These are phyloP conservation scores for Dentipellis fragilis DNA, from an alignment of 768 basidiomycete species.

Conservation along the genomic window DNA sequence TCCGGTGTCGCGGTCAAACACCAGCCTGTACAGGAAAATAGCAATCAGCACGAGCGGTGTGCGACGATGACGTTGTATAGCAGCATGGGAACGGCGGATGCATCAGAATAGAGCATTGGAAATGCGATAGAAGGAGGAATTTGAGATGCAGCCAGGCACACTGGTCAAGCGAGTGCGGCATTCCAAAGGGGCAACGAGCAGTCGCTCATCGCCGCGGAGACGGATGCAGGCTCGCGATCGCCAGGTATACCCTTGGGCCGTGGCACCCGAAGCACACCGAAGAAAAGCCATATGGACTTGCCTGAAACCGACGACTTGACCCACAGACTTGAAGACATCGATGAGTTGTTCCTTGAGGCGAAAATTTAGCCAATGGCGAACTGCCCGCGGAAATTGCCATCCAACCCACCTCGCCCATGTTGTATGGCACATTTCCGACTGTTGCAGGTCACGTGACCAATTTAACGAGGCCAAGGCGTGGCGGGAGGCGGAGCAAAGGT, in stretches of 20 bases:
- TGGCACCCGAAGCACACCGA: too few relatives aligned
- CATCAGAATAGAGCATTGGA: neutral
- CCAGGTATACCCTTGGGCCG: too few relatives aligned
- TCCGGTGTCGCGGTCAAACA: conserved; percentile 88
- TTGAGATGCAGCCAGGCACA: neutral
- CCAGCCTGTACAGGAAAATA: conserved; percentile 40
- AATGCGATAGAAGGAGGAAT: neutral
- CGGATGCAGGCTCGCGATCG: too few relatives aligned
- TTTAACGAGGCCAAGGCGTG: neutral
- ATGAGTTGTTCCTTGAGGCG: conserved; percentile 62
- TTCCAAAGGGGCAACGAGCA: too few relatives aligned
- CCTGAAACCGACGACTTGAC: conserved; percentile 86
- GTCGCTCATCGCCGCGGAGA: too few relatives aligned
- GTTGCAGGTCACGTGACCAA: conserved; percentile 1
- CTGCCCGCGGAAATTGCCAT: neutral
- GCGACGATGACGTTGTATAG: neutral
- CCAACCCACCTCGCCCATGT: conserved; percentile 62
- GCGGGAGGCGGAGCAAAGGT: neutral
- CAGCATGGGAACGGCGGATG: too few relatives aligned
- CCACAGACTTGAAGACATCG: conserved; percentile 81
- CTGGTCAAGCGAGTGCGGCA: too few relatives aligned
- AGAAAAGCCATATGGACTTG: conserved; percentile 17
- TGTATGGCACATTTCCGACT: conserved; percentile 89
- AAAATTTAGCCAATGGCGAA: neutral
- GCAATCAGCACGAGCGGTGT: too few relatives aligned